Evolutionary conservation across 805 yeast genomes (phyloP), one percentile per base, ranked within the genome.

Genomic region (Starmerella scarabaei): DNA sequence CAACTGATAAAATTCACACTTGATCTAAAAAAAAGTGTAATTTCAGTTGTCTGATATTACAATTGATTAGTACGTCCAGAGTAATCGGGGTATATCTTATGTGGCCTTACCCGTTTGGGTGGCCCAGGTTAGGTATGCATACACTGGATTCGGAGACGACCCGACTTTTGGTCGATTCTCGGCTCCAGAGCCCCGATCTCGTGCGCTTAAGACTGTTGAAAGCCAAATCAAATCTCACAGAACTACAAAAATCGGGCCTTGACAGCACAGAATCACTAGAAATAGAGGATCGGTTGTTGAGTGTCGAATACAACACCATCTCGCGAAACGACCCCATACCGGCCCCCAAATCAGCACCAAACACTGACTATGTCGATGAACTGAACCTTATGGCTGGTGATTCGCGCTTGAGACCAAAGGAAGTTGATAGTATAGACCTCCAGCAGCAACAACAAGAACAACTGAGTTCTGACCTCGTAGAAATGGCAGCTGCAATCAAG

Each of bases 401-500:
- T 14, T 12, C 30, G 28, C 31, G 31, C 21, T 19, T 39, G 19
- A 30, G 46, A 5, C 35, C 34, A 32, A 3, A 16, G 30, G 14
- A 23, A 15, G 31, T 19, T 9, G 37, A 47, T 28, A 54, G 53
- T 33, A 45, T 59, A 27, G 48, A 52, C 12, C 43, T 57, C 11
- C 53, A 57, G 38, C 48, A 51, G 19, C 44, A 45, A 23, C 41
- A 50, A 20, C 80, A 74, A 53, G 68, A 68, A 28, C 69, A 68
- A 29, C 57, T 74, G 14, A 52, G 73, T 24, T 56, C 54, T 21
- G 77, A 74, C 30, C 58, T 74, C 36, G 53, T 67, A 3, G 66
- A 61, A 16, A 63, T 74, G 57, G 74, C 75, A 0, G 50, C 63
- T 6, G 56, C 62, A 6, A 63, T 74, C 46, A 71, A 68, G 45